phyloP scores from a whole-genome alignment of 2,329 filamentous ascomycete species.

The Truncatella angustata region DNA sequence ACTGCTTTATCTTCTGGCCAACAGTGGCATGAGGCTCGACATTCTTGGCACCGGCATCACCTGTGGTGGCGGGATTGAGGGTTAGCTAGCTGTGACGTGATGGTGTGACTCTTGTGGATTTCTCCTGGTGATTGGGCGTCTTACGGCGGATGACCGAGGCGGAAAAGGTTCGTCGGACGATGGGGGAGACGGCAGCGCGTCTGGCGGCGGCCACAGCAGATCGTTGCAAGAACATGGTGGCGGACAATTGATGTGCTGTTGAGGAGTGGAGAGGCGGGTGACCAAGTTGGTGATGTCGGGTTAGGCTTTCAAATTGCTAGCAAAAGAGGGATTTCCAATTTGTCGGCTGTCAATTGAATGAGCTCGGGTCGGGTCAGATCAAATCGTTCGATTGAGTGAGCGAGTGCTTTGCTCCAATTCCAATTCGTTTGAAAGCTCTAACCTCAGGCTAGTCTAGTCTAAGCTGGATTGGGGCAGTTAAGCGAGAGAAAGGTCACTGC shows the following conservation, averaged over 20 bases:
- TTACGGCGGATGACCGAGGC: conserved; percentile 62
- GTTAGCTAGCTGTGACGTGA: conserved; percentile 9
- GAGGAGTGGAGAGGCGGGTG: conserved; percentile 18
- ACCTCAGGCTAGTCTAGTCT: no score
- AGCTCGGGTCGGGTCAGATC: no score
- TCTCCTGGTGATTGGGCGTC: conserved; percentile 17
- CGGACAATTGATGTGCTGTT: conserved; percentile 23
- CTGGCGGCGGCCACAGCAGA: conserved; percentile 60
- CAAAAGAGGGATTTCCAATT: conserved; percentile 48
- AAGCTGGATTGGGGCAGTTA: conserved; percentile 18
- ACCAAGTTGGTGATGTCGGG: conserved; percentile 22
- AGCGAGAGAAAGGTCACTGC: conserved; percentile 9
- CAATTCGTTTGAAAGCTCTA: conserved; percentile 24
- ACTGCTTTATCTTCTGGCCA: conserved; percentile 36
- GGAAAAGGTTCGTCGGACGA: conserved; percentile 57
- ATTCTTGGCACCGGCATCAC: conserved; percentile 35
- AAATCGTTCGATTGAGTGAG: conserved; percentile 12
- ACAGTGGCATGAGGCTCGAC: conserved; percentile 44
- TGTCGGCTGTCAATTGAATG: conserved; percentile 44
- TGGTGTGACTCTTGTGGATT: neutral
- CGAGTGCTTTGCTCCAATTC: no score
- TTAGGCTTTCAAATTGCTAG: no score
- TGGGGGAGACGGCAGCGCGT: conserved; percentile 53
- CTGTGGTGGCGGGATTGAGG: conserved; percentile 5
- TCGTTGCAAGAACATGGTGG: conserved; percentile 63